A percentile compares a stretch with the other conserved stretches of the same genome.
phyloP scores from a whole-genome alignment of 306 rosid species.

The Ziziphus jujuba region DNA sequence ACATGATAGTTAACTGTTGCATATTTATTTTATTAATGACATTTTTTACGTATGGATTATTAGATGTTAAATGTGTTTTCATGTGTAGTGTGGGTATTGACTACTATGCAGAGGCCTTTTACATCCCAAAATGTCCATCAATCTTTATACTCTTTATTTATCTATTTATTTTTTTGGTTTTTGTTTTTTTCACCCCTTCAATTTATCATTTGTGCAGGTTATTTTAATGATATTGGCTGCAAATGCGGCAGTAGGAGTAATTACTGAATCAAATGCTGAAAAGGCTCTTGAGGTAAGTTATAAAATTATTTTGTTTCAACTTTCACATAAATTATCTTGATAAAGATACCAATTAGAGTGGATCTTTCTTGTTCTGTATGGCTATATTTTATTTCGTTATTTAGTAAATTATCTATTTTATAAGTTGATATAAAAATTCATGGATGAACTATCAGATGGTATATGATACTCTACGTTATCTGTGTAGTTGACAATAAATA shows the following conservation, averaged over 20 bases:
- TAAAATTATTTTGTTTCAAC: conserved; percentile 13
- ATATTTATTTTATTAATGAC: too few relatives aligned
- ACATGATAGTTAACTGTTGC: too few relatives aligned
- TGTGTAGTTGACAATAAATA: too few relatives aligned
- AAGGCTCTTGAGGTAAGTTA: conserved; percentile 86
- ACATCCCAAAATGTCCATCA: neutral
- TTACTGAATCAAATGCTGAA: conserved; percentile 96
- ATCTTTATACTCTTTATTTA: neutral
- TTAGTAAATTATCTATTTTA: neutral
- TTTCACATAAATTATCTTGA: neutral
- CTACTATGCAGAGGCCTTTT: neutral
- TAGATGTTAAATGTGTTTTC: neutral
- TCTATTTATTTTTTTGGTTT: too few relatives aligned
- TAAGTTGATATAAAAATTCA: neutral
- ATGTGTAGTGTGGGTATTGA: neutral
- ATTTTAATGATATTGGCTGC: conserved; percentile 94
- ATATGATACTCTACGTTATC: too few relatives aligned
- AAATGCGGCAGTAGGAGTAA: conserved; percentile 95
- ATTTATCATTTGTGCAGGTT: conserved; percentile 58
- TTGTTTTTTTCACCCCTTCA: conserved; percentile 7
- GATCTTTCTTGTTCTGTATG: neutral
- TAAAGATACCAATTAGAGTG: neutral
- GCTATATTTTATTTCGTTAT: neutral
- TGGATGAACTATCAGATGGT: neutral
- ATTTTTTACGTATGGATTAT: neutral